A percentile compares a stretch with the other conserved stretches of the same genome.
Conservation (phyloP, 2,329 filamentous ascomycete species). For the Daldinia eschscholtzii region DNA sequence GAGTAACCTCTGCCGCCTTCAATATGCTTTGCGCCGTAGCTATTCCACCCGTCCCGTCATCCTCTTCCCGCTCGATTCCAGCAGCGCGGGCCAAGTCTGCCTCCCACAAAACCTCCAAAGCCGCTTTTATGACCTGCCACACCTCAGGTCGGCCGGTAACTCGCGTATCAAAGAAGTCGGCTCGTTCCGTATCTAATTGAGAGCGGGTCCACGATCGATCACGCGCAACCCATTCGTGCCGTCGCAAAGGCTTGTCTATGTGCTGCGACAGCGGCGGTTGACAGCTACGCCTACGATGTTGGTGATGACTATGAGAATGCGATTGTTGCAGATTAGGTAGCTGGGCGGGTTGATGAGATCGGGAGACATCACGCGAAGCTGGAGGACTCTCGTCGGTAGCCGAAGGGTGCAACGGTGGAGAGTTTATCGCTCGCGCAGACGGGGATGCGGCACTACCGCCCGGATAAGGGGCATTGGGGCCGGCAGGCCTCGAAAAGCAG, state of each 20-base stretch:
- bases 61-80: slow-evolving; percentile 45
- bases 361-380: slow-evolving; percentile 41
- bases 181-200: slow-evolving; percentile 77
- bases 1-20: slow-evolving; percentile 79
- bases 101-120: slow-evolving; percentile 75
- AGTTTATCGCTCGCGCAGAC: slow-evolving; percentile 67
- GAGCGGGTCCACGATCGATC: slow-evolving; percentile 76
- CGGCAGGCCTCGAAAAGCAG: slow-evolving; percentile 67
- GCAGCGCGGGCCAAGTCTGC: slow-evolving; percentile 54
- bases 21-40: slow-evolving; percentile 84
- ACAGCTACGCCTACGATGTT: slow-evolving; percentile 47
- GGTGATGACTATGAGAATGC: slow-evolving; percentile 30
- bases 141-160: slow-evolving; percentile 82
- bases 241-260: slow-evolving; percentile 76
- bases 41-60: slow-evolving; percentile 58
- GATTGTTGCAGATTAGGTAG: slow-evolving; percentile 34
- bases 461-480: slow-evolving; percentile 67
- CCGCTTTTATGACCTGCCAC: slow-evolving; percentile 80
- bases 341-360: slow-evolving; percentile 32
- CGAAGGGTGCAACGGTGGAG: slow-evolving; percentile 53
- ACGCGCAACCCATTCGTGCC: slow-evolving; percentile 74
- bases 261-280: slow-evolving; percentile 68
- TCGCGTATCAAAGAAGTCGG: slow-evolving; percentile 90
- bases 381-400: slow-evolving; percentile 49
- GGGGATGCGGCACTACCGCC: slow-evolving; percentile 61